Base-by-base conservation (phyloP, 2,329 filamentous ascomycete species). In the Lecanicillium sp. region DNA sequence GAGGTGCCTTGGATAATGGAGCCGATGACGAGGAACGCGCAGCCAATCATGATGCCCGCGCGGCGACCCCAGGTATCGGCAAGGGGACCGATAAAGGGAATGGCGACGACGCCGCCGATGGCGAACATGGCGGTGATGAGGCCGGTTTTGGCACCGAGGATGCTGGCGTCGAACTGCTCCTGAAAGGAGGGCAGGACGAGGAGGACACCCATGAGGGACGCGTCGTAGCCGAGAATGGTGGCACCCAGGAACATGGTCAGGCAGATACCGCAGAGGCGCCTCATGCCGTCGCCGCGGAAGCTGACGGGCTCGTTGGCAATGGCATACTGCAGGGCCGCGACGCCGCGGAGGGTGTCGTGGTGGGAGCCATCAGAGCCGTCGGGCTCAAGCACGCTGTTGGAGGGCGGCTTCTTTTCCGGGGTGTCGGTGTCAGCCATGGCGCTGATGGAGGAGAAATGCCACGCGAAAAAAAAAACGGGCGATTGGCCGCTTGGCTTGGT, bases 191-290 rank as follows among this genome's bases (percentile, higher is more conserved):
- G 25, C 40, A 44, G 29, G 13, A 33, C 39, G 3, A 74, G 73
- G 46, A 74, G 70, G 17, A 66, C 60, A 3, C 59, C 57, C 56
- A 67, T 64, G 31, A 79, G 62, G 18, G 69, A 72, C 17, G 71
- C 71, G 49, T 79, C 74, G 32, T 46, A 49, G 3, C 47, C 50
- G 48, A 40, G 32, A 17, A 40, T 31, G 10, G 42, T 44, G 14
- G 40, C 42, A 33, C 45, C 33, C 1, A 41, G 29, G 39, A 41
- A 41, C 34, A 37, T 37, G 33, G 36, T 14, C 12, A 36, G 15
- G 17, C 39, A 41, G 17, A 41, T 37, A 13, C 25, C 18, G 33
- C 27, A 41, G 13, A 41, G 18, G 12, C 29, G 34, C 13, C 37
- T 20, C 34, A 41, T 41, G 4, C 34, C 25, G n/a, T 19, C 32